Conservation (phyloP, 805 yeast species). For the Monosporozyma siamensis region DNA sequence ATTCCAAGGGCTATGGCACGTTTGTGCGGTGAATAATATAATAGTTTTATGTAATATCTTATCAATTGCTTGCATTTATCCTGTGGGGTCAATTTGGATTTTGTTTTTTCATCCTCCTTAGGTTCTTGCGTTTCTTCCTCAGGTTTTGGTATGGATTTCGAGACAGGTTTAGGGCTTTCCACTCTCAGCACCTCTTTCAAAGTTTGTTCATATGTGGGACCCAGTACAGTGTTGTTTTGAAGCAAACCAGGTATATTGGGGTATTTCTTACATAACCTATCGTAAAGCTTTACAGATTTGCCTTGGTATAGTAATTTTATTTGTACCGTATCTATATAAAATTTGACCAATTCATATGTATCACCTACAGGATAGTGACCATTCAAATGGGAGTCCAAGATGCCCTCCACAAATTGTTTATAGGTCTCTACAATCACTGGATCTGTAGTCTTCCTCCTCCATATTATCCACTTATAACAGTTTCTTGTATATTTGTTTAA, state of each 20-base stretch:
- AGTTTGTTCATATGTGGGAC: constrained; percentile 1
- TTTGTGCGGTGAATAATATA: neutral
- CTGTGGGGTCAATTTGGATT: neutral
- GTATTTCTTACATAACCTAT: neutral
- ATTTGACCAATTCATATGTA: neutral
- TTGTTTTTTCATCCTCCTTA: no score
- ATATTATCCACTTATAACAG: neutral
- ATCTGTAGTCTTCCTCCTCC: neutral
- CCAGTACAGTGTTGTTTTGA: neutral
- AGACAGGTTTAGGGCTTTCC: no score
- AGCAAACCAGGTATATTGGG: neutral
- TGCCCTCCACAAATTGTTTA: neutral
- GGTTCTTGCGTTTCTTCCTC: neutral
- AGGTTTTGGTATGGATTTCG: neutral
- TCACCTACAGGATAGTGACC: neutral
- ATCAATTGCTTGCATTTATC: neutral
- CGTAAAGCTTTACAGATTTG: neutral
- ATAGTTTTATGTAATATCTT: neutral
- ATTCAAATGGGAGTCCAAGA: neutral
- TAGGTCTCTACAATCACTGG: neutral
- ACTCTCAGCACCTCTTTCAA: neutral
- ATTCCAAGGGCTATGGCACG: neutral
- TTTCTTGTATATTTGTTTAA: neutral
- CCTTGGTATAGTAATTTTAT: neutral
- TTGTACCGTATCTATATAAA: neutral